Conservation (phyloP, 1,284 basidiomycete genomes). For the Sporisorium sorghi region DNA sequence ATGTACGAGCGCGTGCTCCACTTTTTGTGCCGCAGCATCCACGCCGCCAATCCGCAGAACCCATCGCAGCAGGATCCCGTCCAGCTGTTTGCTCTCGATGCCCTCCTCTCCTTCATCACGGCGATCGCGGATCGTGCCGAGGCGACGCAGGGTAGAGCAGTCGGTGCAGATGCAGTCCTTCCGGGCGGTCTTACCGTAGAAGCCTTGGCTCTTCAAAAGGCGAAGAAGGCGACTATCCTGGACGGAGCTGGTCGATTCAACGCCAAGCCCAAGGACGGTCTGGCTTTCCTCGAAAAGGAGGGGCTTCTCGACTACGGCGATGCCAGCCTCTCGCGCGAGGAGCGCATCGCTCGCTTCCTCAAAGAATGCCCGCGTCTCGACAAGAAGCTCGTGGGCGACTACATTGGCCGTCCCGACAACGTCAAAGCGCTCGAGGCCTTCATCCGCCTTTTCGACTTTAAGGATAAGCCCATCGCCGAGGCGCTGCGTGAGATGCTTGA, state of each 20-base stretch:
- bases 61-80: constrained; percentile 81
- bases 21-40: constrained; percentile 76
- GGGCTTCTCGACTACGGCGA: constrained; percentile 75
- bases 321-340: constrained; percentile 53
- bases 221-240: constrained; percentile 85
- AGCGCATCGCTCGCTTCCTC: constrained; percentile 79
- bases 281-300: constrained; percentile 77
- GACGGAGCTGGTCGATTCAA: constrained; percentile 91
- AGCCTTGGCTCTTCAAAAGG: constrained; percentile 79
- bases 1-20: constrained; percentile 90
- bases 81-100: constrained; percentile 89
- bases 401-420: constrained; percentile 89
- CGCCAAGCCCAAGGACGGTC: constrained; percentile 89
- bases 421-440: constrained; percentile 86
- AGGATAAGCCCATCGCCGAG: constrained; percentile 89
- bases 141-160: constrained; percentile 70
- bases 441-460: constrained; percentile 89
- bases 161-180: constrained; percentile 19
- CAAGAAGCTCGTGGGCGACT: constrained; percentile 94
- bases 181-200: constrained; percentile 71
- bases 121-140: constrained; percentile 86
- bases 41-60: constrained; percentile 75
- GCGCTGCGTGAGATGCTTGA: constrained; percentile 95
- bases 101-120: constrained; percentile 86
- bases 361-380: constrained; percentile 87